Evolutionary conservation across 345 rosid genomes (phyloP), one percentile per base, ranked within the genome.

Genomic region (Mallotus nudiflorus): DNA sequence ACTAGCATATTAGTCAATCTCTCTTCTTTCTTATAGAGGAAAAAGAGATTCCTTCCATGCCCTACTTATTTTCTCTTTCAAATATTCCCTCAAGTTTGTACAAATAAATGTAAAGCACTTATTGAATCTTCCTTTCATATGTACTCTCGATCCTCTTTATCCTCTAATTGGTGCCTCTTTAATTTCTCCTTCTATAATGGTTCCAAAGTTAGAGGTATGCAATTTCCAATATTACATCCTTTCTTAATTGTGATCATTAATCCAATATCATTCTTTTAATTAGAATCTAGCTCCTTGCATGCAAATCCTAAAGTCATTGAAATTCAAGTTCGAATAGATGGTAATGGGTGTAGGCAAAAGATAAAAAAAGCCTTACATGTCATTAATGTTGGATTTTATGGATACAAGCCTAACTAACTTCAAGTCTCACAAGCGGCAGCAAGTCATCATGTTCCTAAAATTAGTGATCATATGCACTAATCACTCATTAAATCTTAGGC

Each of bases 281-380:
- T 31, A 24, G 25, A 20, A 29, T 14, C 39, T 35, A 11, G 10
- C 53, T 18, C 16, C 29, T 51, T 25, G 10, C 22, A 27, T 75
- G 82, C 82, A 89, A 89, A 78, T 65, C 89, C 91, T 78, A 70
- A 77, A 24, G 75, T 89, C 39, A 87, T 84, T 0, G 92, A 89
- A 82, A 80, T 89, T 54, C 78, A 83, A 27, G 89, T 89, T 85
- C 89, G 89, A 54, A 83, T 89, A 80, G 92, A 89, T 85, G 87
- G 96, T 65, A 87, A 87, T 1, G 96, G 92, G 9, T 89, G 92
- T 3, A 87, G 87, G 4, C 96, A 87, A 78, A 89, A 89, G 86
- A 86, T 89, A 74, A 89, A 85, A 81, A 89, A 80, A 76, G 88
- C 89, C 0, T 65, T 87, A 5, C 80, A 86, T 54, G 87, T 89